Percentiles rank a stretch among this genome's conserved stretches.
Evolutionary conservation across 495 filamentous ascomycete species (phyloP).

Genomic region (Talaromyces wortmannii): DNA sequence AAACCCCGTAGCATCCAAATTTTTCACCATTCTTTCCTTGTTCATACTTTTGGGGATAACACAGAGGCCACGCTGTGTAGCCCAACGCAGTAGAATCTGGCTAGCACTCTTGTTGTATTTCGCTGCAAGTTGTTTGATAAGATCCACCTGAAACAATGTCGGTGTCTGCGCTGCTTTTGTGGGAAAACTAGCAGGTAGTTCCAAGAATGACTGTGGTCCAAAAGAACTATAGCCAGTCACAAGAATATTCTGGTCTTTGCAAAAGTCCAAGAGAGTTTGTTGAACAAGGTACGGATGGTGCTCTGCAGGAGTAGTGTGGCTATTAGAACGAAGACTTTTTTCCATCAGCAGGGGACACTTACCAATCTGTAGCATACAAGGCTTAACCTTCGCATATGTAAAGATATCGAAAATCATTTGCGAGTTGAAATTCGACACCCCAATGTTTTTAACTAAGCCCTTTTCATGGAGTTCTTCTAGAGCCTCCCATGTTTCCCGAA

Average conservation of each 20-base stretch:
- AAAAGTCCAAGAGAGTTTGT: conserved; percentile 37
- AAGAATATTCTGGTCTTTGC: conserved; percentile 43
- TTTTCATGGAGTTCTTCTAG: conserved; percentile 45
- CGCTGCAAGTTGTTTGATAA: conserved; percentile 41
- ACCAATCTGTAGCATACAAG: conserved; percentile 50
- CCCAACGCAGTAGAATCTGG: conserved; percentile 21
- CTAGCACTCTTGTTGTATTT: conserved; percentile 42
- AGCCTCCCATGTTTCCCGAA: conserved; percentile 31
- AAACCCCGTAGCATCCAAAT: too few relatives aligned
- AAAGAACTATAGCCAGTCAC: conserved; percentile 56
- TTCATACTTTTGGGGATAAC: too few relatives aligned
- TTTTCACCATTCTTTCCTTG: too few relatives aligned
- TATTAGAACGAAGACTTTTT: too few relatives aligned
- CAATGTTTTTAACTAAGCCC: conserved; percentile 46
- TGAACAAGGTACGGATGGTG: conserved; percentile 48
- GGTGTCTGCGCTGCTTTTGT: conserved; percentile 30
- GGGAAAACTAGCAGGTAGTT: conserved; percentile 36
- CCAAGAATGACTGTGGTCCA: conserved; percentile 43
- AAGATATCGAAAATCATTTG: conserved; percentile 54
- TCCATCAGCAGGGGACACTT: too few relatives aligned
- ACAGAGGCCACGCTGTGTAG: background rate
- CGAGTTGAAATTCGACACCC: conserved; percentile 62
- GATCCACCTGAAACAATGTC: conserved; percentile 47
- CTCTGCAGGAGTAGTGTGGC: too few relatives aligned
- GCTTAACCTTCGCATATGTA: conserved; percentile 40